Evolutionary conservation across 2,329 filamentous ascomycete genomes (phyloP).

Genomic region (Phoma sp.): DNA sequence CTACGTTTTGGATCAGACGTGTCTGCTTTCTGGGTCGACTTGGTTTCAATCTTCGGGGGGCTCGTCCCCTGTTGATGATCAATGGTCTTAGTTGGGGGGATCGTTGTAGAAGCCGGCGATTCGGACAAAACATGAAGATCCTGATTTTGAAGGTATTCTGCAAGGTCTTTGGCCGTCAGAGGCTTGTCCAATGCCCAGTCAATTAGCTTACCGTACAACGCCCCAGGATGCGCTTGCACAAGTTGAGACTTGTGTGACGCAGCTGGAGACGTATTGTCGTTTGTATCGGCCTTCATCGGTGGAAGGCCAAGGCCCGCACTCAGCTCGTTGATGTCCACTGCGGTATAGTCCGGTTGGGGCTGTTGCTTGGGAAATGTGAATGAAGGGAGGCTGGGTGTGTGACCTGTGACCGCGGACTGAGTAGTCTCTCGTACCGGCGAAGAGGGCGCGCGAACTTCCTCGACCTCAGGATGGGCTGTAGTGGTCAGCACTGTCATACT

Average conservation of each 20-base stretch:
- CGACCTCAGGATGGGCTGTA: neutral
- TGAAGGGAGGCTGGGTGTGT: neutral
- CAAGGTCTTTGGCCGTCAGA: conserved; percentile 31
- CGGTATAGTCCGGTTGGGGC: conserved; percentile 5
- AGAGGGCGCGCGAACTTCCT: neutral
- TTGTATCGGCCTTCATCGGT: neutral
- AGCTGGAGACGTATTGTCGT: neutral
- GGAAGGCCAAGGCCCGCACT: conserved; percentile 26
- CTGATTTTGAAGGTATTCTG: conserved; percentile 19
- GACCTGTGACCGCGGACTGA: neutral
- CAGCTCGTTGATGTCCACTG: conserved; percentile 26
- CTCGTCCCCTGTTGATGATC: neutral
- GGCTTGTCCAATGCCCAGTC: conserved; percentile 27
- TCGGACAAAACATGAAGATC: neutral
- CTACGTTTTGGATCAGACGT: neutral
- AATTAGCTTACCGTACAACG: conserved; percentile 31
- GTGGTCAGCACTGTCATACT: neutral
- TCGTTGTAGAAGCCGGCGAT: neutral
- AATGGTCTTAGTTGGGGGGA: neutral
- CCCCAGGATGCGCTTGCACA: conserved; percentile 5
- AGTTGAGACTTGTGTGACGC: conserved; percentile 6
- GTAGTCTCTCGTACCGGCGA: neutral
- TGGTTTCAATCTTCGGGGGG: neutral
- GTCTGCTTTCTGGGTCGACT: neutral
- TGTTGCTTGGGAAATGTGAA: neutral